Evolutionary conservation across 208 protist species (phyloP).

Genomic region (Blechomonas ayalai): DNA sequence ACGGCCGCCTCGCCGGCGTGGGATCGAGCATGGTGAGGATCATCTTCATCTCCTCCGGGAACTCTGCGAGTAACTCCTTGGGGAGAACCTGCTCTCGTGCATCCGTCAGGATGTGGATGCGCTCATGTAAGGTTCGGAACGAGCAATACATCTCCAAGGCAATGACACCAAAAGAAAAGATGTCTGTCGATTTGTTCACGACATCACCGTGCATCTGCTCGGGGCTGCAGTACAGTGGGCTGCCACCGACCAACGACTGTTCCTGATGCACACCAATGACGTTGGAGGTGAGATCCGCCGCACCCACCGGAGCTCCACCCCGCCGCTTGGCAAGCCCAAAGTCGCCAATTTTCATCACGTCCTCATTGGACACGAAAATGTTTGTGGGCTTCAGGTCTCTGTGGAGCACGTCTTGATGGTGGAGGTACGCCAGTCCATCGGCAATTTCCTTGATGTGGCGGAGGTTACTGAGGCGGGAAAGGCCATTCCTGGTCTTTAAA

Average conservation of each 20-base stretch:
- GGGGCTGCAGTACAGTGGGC: slow-evolving; percentile 74
- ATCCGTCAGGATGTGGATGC: slow-evolving; percentile 48
- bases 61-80: slow-evolving; percentile 15
- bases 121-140: slow-evolving; percentile 70
- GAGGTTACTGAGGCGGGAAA: slow-evolving; percentile 55
- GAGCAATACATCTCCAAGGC: slow-evolving; percentile 70
- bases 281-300: slow-evolving; percentile 20
- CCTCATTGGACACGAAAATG: slow-evolving; percentile 60
- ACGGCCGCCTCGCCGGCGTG: slow-evolving; percentile 4
- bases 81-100: slow-evolving; percentile 36
- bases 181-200: slow-evolving; percentile 46
- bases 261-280: slow-evolving; percentile 28
- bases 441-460: slow-evolving; percentile 58
- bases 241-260: slow-evolving; percentile 39
- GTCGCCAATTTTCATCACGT: slow-evolving; percentile 77
- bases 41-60: slow-evolving; percentile 41
- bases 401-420: slow-evolving; percentile 67
- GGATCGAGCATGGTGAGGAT: slow-evolving; percentile 37
- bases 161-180: slow-evolving; percentile 76
- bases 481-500: slow-evolving; percentile 30
- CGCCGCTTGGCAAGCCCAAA: slow-evolving; percentile 74
- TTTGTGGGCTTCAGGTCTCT: slow-evolving; percentile 84
- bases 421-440: slow-evolving; percentile 61
- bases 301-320: not conserved
- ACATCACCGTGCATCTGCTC: slow-evolving; percentile 57